Percentiles rank a stretch among this genome's conserved stretches.
These are phyloP conservation scores for Adansonia madagascariensis DNA, from an alignment of 441 rosid species.

Conservation along the genomic window DNA sequence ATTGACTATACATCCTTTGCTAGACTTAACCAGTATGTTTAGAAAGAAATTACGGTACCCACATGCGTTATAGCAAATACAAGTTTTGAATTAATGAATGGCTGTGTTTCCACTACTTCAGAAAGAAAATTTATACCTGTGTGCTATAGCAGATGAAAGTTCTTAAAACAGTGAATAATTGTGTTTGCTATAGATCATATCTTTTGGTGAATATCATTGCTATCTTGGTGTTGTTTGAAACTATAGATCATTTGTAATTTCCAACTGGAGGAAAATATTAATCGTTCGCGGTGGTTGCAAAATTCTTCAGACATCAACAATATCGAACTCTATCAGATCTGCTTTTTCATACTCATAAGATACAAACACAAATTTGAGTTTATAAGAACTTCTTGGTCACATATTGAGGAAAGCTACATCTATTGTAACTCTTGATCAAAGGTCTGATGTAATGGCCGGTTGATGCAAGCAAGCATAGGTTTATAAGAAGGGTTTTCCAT, in stretches of 20 bases:
- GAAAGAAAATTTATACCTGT: neutral
- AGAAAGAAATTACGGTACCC: neutral
- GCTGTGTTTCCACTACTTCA: neutral
- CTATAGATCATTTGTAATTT: neutral
- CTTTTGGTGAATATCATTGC: neutral
- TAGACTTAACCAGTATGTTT: neutral
- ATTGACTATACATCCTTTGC: too few species aligned
- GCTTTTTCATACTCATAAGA: neutral
- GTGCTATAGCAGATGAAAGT: neutral
- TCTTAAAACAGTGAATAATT: neutral
- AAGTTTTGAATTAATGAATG: neutral
- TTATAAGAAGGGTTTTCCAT: neutral
- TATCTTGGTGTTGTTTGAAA: neutral
- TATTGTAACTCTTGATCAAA: neutral
- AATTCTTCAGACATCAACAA: neutral
- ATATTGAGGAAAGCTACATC: neutral
- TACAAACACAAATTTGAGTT: neutral
- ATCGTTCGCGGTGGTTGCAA: neutral
- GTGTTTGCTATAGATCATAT: neutral
- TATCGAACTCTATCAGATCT: neutral
- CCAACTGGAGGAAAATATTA: neutral
- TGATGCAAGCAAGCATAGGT: neutral
- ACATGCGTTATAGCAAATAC: neutral
- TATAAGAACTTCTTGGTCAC: neutral
- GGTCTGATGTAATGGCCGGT: neutral